phyloP scores from a whole-genome alignment of 768 basidiomycete genomes.

The Rhodotorula paludigena region DNA sequence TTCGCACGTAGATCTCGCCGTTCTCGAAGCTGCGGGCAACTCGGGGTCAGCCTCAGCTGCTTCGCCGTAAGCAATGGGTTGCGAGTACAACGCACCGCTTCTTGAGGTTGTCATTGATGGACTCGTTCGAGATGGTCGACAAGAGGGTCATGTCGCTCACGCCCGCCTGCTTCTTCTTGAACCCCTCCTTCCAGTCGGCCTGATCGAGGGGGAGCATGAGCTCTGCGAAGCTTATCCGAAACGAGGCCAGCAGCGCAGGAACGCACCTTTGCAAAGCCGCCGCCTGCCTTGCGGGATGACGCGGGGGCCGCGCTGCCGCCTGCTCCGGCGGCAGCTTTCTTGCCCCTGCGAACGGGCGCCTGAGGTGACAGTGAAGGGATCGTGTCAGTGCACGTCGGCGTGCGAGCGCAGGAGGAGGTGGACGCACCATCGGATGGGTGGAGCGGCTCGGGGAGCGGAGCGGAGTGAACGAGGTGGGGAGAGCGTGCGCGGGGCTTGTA shows the following conservation, averaged over 20 bases:
- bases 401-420: not conserved
- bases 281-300: slow-evolving; percentile 29
- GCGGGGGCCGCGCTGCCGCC: not conserved
- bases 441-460: not conserved
- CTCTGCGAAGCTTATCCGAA: no score
- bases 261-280: slow-evolving; percentile 32
- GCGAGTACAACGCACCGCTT: slow-evolving; percentile 63
- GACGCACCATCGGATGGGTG: not conserved
- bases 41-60: not conserved
- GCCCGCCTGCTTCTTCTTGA: slow-evolving; percentile 98
- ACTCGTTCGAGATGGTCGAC: slow-evolving; percentile 93
- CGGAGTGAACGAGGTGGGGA: not conserved
- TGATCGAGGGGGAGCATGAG: slow-evolving; percentile 45
- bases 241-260: not conserved
- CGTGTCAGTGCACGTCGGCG: not conserved
- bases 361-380: not conserved
- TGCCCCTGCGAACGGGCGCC: slow-evolving; percentile 35
- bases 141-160: slow-evolving; percentile 98
- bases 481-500: not conserved
- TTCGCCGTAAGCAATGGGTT: rapidly evolving
- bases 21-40: slow-evolving; percentile 54
- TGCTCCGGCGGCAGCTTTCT: slow-evolving; percentile 24
- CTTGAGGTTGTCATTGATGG: slow-evolving; percentile 94
- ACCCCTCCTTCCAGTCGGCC: slow-evolving; percentile 99
- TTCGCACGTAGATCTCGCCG: slow-evolving; percentile 74